phyloP scores from a whole-genome alignment of 148 eudicot species.

The Rhododendron vialii region DNA sequence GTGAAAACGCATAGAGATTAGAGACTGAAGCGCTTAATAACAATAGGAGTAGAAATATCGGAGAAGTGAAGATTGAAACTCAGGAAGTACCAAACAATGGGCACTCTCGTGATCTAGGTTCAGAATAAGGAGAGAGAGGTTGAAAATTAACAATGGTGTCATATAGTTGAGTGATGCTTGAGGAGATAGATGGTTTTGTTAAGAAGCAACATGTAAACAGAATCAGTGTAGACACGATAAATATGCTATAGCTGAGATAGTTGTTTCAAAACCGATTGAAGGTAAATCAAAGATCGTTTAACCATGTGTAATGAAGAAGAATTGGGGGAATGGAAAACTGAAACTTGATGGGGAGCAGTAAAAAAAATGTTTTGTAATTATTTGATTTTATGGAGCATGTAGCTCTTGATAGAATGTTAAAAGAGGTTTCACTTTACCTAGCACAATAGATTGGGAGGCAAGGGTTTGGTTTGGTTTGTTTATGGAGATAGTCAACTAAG shows the following conservation, averaged over 20 bases:
- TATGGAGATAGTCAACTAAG: not conserved
- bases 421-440: not conserved
- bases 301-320: not conserved
- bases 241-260: not conserved
- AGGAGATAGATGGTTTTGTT: not conserved
- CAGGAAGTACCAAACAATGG: not conserved
- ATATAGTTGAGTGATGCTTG: not conserved
- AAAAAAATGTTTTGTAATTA: not conserved
- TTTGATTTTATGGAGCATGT: conserved; percentile 2
- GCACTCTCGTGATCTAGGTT: not conserved
- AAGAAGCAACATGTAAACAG: not conserved
- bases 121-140: not conserved
- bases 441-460: not conserved
- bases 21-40: not conserved
- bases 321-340: not conserved
- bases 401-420: not conserved
- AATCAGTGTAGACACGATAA: not conserved
- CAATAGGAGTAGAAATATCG: not conserved
- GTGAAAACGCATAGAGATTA: not conserved
- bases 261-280: not conserved
- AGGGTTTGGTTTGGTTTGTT: not conserved
- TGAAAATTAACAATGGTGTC: not conserved
- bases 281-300: not conserved
- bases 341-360: not conserved
- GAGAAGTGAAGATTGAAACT: not conserved